Base-by-base conservation (phyloP, 2,329 filamentous ascomycete genomes). In the Hypoxylon sp. region DNA sequence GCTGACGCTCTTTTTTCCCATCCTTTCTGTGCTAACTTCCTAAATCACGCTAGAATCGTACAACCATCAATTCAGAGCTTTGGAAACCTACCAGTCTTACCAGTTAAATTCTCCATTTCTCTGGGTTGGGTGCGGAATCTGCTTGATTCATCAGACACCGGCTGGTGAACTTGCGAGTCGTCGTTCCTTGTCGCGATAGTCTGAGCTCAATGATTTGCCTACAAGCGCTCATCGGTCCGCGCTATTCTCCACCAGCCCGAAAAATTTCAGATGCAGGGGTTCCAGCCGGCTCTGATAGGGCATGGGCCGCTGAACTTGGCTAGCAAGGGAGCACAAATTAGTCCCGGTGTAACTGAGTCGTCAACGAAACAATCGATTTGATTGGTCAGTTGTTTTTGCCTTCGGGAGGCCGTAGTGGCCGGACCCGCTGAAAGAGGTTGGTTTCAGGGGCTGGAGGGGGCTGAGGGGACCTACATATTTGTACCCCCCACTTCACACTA, bases 311-410 rank as follows among this genome's bases (percentile, higher is more conserved):
- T 52, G 22, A 47, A 17, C 57, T 59, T 55, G 53, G 50, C 47
- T 14, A 24, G 31, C 22, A 17, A 44, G 52, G 39, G 46, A n/a
- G 44, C 33, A 51, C 13, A 14, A 24, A 8, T 29, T 24, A 44
- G 59, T 52, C 24, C 57, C 59, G 67, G 53, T 19, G 35, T 54
- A 33, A 17, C 60, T 48, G 29, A 33, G 53, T 50, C 31, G 22
- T 56, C 44, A 22, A 37, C 26, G 26, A 61, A 69, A 60, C 48
- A 24, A 19, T 13, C 8, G 3, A 6, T 57, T 24, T 71, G 46
- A 71, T 69, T 71, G 69, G 69, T 26, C 2, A 5, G 31, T 26
- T 68, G 65, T 71, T 71, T 68, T 68, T 57, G 37, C 55, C 22
- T 17, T 60, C 51, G 39, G 52, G 33, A 57, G 63, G 51, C 50